These are phyloP conservation scores for Tylopilus plumbeoviolaceoides DNA, from an alignment of 768 basidiomycete species.

Conservation along the genomic window DNA sequence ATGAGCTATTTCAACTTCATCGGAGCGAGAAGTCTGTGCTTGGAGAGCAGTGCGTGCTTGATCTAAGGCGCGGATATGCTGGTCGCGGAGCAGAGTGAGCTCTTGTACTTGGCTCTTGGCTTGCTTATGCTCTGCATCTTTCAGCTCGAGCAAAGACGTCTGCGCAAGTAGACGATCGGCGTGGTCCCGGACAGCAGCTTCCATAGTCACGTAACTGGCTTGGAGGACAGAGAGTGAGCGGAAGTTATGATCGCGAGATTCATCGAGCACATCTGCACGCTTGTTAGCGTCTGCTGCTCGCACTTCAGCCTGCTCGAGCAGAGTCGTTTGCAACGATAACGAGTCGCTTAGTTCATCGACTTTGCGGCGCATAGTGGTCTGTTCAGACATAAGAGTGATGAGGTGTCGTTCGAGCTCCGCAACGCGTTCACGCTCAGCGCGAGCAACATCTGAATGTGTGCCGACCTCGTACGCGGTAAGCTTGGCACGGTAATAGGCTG, in stretches of 20 bases:
- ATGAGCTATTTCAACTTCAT: constrained; percentile 75
- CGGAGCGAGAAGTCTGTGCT: constrained; percentile 69
- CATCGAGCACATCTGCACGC: constrained; percentile 73
- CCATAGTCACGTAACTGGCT: constrained; percentile 53
- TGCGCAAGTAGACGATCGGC: constrained; percentile 69
- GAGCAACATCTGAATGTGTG: constrained; percentile 58
- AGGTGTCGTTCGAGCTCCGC: constrained; percentile 71
- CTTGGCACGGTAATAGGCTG: constrained; percentile 94
- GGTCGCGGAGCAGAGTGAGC: constrained; percentile 64
- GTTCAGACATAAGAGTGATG: constrained; percentile 55
- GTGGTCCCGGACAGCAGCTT: constrained; percentile 70
- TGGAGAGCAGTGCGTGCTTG: constrained; percentile 77
- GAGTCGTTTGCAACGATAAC: constrained; percentile 69
- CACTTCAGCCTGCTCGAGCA: constrained; percentile 76
- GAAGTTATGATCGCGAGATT: constrained; percentile 56
- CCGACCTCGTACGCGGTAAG: constrained; percentile 78
- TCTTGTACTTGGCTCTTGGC: constrained; percentile 69
- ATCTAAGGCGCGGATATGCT: constrained; percentile 84
- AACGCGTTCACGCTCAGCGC: constrained; percentile 76
- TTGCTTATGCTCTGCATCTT: constrained; percentile 70
- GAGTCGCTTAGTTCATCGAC: constrained; percentile 69
- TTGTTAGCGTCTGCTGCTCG: constrained; percentile 69
- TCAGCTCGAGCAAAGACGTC: constrained; percentile 70
- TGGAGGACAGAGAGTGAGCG: constrained; percentile 71
- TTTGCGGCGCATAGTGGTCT: constrained; percentile 63